Conservation (phyloP, 169 alveolate genomes). For the Theileria annulata region DNA sequence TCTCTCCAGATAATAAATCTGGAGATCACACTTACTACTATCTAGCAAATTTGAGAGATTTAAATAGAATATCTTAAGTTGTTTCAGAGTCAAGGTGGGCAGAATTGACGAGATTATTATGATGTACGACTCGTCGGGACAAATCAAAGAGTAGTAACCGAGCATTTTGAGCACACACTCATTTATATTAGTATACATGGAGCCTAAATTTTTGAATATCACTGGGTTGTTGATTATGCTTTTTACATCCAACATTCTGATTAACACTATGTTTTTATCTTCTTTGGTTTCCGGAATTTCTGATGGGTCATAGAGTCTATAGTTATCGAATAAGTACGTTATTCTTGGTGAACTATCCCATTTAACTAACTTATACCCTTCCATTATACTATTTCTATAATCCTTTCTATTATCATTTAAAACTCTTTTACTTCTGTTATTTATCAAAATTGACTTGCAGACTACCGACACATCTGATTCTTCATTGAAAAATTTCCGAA, state of each 20-base stretch:
- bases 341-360: conserved; percentile 14
- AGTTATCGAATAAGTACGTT: conserved; percentile 1
- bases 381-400: neutral
- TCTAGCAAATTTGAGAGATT: conserved; percentile 42
- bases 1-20: conserved; percentile 39
- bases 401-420: neutral
- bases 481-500: conserved; percentile 2
- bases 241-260: conserved; percentile 26
- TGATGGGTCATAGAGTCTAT: neutral
- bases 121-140: conserved; percentile 58
- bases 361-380: conserved; percentile 1
- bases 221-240: conserved; percentile 24
- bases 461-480: neutral
- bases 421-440: neutral
- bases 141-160: conserved; percentile 49
- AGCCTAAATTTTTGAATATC: conserved; percentile 16
- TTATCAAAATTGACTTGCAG: neutral
- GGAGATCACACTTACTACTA: conserved; percentile 19
- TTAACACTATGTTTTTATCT: conserved; percentile 16
- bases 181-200: neutral
- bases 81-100: conserved; percentile 12
- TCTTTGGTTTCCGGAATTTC: neutral
- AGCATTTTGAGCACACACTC: conserved; percentile 30
- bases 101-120: conserved; percentile 39
- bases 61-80: conserved; percentile 23